Conservation (phyloP, 495 filamentous ascomycete species). For the Talaromyces ruber region DNA sequence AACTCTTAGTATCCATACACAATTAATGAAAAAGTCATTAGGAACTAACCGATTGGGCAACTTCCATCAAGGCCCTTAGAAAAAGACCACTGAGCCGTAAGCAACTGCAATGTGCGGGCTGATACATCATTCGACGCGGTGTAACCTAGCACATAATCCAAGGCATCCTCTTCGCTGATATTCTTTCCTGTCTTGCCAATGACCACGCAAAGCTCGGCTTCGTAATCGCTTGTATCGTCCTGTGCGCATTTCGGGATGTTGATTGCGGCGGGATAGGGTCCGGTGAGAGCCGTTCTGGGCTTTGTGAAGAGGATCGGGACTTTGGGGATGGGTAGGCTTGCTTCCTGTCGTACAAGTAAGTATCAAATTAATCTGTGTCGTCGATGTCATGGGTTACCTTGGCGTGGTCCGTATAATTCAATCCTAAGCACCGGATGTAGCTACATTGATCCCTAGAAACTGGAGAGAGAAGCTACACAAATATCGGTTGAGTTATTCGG, state of each 20-base stretch:
- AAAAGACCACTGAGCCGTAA: constrained; percentile 31
- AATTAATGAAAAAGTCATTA: background rate
- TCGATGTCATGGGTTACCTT: constrained; percentile 7
- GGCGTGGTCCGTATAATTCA: constrained; percentile 38
- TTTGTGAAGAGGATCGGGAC: constrained; percentile 39
- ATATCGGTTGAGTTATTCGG: background rate
- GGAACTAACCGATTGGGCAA: constrained; percentile 22
- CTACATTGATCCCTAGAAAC: constrained; percentile 20
- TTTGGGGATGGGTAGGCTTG: constrained; percentile 27
- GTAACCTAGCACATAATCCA: constrained; percentile 36
- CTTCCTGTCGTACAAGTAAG: constrained; percentile 15
- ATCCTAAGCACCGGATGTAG: constrained; percentile 34
- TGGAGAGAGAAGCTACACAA: constrained; percentile 23
- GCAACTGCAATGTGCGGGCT: constrained; percentile 24
- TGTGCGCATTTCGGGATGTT: constrained; percentile 35
- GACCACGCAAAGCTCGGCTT: constrained; percentile 34
- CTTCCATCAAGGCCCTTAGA: constrained; percentile 34
- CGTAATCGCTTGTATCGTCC: constrained; percentile 39
- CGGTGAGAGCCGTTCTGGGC: constrained; percentile 32
- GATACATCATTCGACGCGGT: constrained; percentile 33
- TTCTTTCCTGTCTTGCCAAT: constrained; percentile 31
- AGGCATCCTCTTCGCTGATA: constrained; percentile 27
- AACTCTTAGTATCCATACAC: background rate
- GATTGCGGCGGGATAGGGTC: constrained; percentile 31
- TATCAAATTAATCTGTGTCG: background rate